Evolutionary conservation across 73 alveolate genomes (phyloP).

Genomic region (Paraurostyla sp.): DNA sequence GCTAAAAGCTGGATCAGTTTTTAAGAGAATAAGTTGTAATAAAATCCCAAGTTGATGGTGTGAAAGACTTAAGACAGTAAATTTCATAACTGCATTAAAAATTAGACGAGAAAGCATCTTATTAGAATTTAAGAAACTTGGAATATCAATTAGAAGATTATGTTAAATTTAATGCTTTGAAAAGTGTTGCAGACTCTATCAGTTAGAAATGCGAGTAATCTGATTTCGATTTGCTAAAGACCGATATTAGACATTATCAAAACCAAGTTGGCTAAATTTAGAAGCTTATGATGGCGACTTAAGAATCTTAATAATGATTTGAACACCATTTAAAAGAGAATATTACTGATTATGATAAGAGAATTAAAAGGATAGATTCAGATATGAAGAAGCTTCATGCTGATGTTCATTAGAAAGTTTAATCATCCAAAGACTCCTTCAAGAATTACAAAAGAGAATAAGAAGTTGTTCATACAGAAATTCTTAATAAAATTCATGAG

Average conservation of each 20-base stretch:
- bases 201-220: not conserved
- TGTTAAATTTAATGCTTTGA: constrained; percentile 39
- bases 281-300: not conserved
- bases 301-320: not conserved
- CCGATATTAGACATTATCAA: not conserved
- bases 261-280: not conserved
- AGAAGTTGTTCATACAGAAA: not conserved
- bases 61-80: constrained; percentile 9
- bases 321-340: constrained; percentile 6
- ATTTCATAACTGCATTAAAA: not conserved
- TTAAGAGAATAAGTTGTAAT: not conserved
- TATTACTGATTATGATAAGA: not conserved
- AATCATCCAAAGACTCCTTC: not conserved
- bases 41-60: constrained; percentile 28
- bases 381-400: not conserved
- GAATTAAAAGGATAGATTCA: not conserved
- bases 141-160: constrained; percentile 51
- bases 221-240: not conserved
- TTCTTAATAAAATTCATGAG: not conserved
- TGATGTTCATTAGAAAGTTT: not conserved
- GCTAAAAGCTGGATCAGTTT: not conserved
- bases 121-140: constrained; percentile 43
- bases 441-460: constrained; percentile 7
- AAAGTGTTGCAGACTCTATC: not conserved
- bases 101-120: constrained; percentile 60